Percentiles rank a stretch among this genome's conserved stretches.
Conservation (phyloP, 2,329 filamentous ascomycete genomes). For the Fusarium palustre region DNA sequence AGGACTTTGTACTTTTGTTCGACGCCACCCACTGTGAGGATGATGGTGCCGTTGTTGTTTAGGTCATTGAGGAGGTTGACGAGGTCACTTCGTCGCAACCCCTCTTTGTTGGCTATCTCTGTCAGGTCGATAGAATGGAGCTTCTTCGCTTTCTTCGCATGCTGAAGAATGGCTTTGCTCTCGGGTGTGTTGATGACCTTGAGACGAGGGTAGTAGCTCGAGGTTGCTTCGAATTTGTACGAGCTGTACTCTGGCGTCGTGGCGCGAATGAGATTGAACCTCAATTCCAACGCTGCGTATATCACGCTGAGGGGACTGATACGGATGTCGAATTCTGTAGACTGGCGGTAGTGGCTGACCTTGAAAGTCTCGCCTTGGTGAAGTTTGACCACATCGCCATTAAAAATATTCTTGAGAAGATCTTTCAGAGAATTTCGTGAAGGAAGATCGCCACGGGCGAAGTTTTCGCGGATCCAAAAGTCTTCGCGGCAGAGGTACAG, state of each 20-base stretch:
- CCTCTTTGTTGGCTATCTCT: constrained; percentile 46
- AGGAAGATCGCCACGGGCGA: constrained; percentile 69
- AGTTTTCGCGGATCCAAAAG: constrained; percentile 68
- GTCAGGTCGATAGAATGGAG: constrained; percentile 63
- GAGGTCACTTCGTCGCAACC: constrained; percentile 59
- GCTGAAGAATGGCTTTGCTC: constrained; percentile 57
- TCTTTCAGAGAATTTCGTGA: constrained; percentile 60
- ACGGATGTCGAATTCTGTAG: constrained; percentile 65
- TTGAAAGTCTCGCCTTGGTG: constrained; percentile 49
- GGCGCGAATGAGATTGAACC: constrained; percentile 66
- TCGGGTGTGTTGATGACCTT: constrained; percentile 55
- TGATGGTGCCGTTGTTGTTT: constrained; percentile 61
- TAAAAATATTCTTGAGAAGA: constrained; percentile 65
- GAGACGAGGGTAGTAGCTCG: constrained; percentile 49
- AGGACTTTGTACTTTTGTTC: constrained; percentile 66
- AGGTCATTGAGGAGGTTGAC: constrained; percentile 67
- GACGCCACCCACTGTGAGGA: constrained; percentile 64
- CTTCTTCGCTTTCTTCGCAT: constrained; percentile 56
- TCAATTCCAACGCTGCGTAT: constrained; percentile 70
- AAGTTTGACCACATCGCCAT: constrained; percentile 42
- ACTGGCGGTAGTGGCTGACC: constrained; percentile 58
- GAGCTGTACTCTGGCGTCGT: constrained; percentile 67
- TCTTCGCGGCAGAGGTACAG: constrained; percentile 69
- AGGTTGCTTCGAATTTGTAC: constrained; percentile 62
- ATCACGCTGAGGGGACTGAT: constrained; percentile 62